Evolutionary conservation across 139 green algal species (phyloP), one percentile per base, ranked within the genome.

Genomic region (Coelastrella sp.): DNA sequence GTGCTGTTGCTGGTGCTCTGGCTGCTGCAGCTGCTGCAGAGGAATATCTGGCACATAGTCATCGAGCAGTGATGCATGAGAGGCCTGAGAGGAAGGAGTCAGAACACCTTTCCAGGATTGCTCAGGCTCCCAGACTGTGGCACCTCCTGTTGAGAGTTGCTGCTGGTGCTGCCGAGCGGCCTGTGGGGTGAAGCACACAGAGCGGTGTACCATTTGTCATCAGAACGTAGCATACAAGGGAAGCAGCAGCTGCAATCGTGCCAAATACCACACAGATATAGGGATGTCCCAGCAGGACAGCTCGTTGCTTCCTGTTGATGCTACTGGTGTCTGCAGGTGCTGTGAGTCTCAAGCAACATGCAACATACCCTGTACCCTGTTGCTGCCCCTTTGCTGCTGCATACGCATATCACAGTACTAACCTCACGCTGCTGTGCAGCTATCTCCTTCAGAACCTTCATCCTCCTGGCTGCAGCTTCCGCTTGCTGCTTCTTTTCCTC

Each of bases 121-220:
- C 35, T 82, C 75, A 27, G 75, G 75, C 75, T 82, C 51, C 75
- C 75, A 82, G 9, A 23, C 35, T 19, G 53, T 35, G n/a, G 75
- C 34, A 2, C 53, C 53, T 0, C 53, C n/a, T 30, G 75, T 37
- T 15, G 35, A 45, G 7, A 82, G 53, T n/a, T 69, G 75, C 51
- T 82, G 75, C 75, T 82, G 75, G n/a, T 82, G 75, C 75, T 71
- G 51, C 23, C 53, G 25, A n/a, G 75, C 75, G 38, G 53, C 75
- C 75, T 82, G 75, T 57, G 1, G 48, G 48, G 1, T 23, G 17
- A 21, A 35, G 0, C 13, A 67, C 59, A 30, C 59, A 30, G 25
- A 30, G 21, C 57, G 13, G 23, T 7, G 5, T 66, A 35, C 57
- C 57, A 34, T 27, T 19, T 66, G 57, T 66, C 8, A 66, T 11